These are phyloP conservation scores for Myxozyma kluyveri DNA, from an alignment of 805 yeast genomes.

Conservation along the genomic window DNA sequence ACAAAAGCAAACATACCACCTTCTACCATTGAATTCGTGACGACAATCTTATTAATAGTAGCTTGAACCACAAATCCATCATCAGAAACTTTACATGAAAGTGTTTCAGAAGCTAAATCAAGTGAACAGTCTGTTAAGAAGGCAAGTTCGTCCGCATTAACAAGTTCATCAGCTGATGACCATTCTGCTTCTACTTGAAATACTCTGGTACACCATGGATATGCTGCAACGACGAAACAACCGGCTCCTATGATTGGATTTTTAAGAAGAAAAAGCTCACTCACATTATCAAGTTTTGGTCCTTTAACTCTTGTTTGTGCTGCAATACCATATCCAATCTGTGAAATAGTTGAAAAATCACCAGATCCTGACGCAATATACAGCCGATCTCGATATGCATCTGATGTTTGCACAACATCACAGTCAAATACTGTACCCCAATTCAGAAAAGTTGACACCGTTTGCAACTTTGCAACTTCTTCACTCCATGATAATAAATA, in stretches of 20 bases:
- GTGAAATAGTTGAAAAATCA: conserved; percentile 11
- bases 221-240: background rate
- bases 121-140: conserved; percentile 3
- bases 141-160: no score
- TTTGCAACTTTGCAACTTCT: background rate
- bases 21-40: conserved; percentile 3
- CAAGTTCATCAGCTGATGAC: no score
- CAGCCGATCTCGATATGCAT: conserved; percentile 8
- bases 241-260: background rate
- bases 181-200: no score
- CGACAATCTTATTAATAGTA: conserved; percentile 3
- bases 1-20: background rate
- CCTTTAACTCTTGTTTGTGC: conserved; percentile 10
- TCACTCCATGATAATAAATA: background rate
- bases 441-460: conserved; percentile 1
- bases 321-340: conserved; percentile 17
- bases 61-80: conserved; percentile 13
- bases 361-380: conserved; percentile 16
- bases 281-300: conserved; percentile 5
- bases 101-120: conserved; percentile 6
- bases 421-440: conserved; percentile 23
- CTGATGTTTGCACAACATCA: conserved; percentile 10
- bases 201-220: background rate
- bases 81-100: conserved; percentile 3
- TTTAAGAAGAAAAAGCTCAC: background rate